phyloP scores from a whole-genome alignment of 257 asterid species.

The Ligustrum vulgare region DNA sequence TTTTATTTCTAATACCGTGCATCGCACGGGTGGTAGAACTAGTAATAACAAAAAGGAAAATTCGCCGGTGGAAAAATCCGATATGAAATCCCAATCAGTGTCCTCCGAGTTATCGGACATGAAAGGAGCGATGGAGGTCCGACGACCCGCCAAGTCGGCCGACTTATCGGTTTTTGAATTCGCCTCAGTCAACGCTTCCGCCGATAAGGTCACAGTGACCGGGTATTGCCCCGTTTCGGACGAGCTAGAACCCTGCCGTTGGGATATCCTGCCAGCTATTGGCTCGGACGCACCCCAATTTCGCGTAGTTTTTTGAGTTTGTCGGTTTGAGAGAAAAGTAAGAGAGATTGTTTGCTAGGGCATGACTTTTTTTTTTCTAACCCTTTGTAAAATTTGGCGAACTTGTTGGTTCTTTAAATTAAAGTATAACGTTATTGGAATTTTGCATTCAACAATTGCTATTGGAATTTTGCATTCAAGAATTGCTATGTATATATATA shows the following conservation, averaged over 20 bases:
- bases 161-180: constrained; percentile 37
- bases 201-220: constrained; percentile 39
- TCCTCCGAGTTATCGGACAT: constrained; percentile 31
- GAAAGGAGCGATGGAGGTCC: constrained; percentile 51
- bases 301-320: constrained; percentile 40
- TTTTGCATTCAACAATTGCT: neutral
- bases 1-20: too few species aligned
- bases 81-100: constrained; percentile 16
- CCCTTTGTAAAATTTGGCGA: neutral
- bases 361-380: neutral
- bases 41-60: constrained; percentile 2
- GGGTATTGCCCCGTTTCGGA: constrained; percentile 46
- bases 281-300: constrained; percentile 42
- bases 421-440: neutral
- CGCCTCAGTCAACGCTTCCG: constrained; percentile 39
- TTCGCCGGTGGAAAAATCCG: constrained; percentile 17
- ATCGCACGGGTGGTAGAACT: too few species aligned
- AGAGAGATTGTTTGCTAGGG: neutral
- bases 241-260: constrained; percentile 49
- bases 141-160: constrained; percentile 26
- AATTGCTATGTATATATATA: too few species aligned
- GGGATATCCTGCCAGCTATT: constrained; percentile 40
- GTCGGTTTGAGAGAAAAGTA: neutral
- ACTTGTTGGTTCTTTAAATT: neutral
- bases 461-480: too few species aligned